These are phyloP conservation scores for Lactifluus rugatus DNA, from an alignment of 768 basidiomycete species.

Conservation along the genomic window DNA sequence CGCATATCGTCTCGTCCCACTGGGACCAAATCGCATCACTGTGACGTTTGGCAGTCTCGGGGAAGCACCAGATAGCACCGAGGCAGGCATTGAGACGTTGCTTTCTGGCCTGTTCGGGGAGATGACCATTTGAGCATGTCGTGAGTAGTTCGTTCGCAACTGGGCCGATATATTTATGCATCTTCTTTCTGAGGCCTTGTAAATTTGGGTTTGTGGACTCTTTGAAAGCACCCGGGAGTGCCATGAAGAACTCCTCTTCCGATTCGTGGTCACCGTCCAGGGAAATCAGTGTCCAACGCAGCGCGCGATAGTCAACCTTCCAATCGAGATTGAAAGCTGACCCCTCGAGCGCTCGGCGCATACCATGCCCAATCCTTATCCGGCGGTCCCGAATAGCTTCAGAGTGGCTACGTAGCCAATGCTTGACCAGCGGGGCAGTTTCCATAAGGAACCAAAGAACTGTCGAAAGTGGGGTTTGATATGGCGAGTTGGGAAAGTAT, in stretches of 20 bases:
- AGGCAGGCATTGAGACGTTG: neutral
- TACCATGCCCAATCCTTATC: neutral
- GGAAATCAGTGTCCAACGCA: neutral
- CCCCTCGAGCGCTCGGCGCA: neutral
- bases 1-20: neutral
- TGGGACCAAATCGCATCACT: neutral
- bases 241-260: neutral
- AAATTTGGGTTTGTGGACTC: neutral
- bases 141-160: neutral
- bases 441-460: neutral
- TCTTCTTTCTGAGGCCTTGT: neutral
- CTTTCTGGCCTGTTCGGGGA: neutral
- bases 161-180: neutral
- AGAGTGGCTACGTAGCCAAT: neutral
- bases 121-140: neutral
- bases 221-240: neutral
- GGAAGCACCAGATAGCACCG: neutral
- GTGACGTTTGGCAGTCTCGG: neutral
- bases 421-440: neutral
- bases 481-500: neutral
- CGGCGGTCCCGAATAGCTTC: neutral
- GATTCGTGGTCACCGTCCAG: neutral
- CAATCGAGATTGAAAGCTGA: neutral
- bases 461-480: neutral
- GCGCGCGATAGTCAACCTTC: neutral